A percentile compares a stretch with the other conserved stretches of the same genome.
Evolutionary conservation across 2,329 filamentous ascomycete genomes (phyloP).

Genomic region (Penicillium sclerotiorum): DNA sequence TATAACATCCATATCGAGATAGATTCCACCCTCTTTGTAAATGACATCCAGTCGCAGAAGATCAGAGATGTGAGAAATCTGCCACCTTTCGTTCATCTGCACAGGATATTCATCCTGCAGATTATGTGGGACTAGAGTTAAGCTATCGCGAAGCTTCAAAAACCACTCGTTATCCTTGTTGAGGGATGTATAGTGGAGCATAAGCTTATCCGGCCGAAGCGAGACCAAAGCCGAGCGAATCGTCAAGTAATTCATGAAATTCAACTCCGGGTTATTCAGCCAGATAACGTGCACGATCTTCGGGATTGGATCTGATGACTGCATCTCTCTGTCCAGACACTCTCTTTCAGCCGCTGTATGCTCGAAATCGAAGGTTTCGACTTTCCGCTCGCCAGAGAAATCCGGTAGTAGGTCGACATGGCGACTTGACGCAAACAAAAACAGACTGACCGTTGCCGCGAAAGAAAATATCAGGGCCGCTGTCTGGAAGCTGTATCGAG

Average conservation of each 20-base stretch:
- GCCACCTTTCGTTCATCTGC: constrained; percentile 23
- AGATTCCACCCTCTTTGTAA: constrained; percentile 40
- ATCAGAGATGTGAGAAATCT: constrained; percentile 32
- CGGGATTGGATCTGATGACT: constrained; percentile 33
- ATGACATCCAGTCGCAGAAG: constrained; percentile 40
- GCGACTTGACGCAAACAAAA: too few relatives aligned
- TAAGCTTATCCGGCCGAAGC: constrained; percentile 39
- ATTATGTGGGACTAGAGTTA: constrained; percentile 41
- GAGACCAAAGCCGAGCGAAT: constrained; percentile 42
- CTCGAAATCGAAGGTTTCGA: constrained; percentile 9
- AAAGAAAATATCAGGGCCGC: too few relatives aligned
- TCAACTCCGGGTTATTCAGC: constrained; percentile 42
- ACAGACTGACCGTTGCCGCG: too few relatives aligned
- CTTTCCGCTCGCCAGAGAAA: background rate
- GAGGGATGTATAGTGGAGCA: constrained; percentile 44
- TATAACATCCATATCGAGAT: constrained; percentile 42
- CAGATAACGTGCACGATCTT: constrained; percentile 46
- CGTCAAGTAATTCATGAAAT: constrained; percentile 44
- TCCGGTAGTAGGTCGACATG: background rate
- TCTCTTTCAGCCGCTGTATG: background rate
- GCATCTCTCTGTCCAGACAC: constrained; percentile 1
- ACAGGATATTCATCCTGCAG: constrained; percentile 35
- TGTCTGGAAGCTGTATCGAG: too few relatives aligned
- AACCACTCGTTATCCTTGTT: constrained; percentile 44
- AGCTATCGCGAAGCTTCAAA: constrained; percentile 33